Conservation (phyloP, 345 rosid species). For the Carallia brachiata region DNA sequence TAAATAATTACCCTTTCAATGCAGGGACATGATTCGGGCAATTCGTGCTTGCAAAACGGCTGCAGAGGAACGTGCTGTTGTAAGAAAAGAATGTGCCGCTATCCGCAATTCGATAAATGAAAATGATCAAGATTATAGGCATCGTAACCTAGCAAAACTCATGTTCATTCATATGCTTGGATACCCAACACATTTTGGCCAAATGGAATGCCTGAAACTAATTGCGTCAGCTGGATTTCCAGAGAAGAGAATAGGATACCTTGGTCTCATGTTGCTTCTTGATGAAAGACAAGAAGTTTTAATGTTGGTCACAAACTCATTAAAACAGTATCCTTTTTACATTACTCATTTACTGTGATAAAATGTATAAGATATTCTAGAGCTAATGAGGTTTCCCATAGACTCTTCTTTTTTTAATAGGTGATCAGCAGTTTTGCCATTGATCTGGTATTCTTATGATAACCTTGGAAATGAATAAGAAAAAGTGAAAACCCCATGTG, state of each 20-base stretch:
- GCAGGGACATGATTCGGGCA: slow-evolving; percentile 99
- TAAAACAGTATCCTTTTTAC: slow-evolving; percentile 88
- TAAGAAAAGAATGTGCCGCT: slow-evolving; percentile 98
- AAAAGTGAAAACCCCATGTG: not conserved
- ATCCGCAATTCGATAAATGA: slow-evolving; percentile 89
- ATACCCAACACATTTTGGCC: slow-evolving; percentile 99
- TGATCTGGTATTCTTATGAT: not conserved
- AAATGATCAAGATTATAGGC: slow-evolving; percentile 86
- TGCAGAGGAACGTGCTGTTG: slow-evolving; percentile 96
- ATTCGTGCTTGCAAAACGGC: slow-evolving; percentile 99
- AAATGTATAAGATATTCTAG: not conserved
- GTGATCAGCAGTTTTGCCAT: not conserved
- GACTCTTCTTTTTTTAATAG: not conserved
- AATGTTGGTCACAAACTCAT: slow-evolving; percentile 97
- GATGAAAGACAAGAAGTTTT: slow-evolving; percentile 99
- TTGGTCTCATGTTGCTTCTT: slow-evolving; percentile 96
- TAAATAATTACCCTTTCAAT: not conserved
- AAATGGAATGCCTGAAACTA: slow-evolving; percentile 96
- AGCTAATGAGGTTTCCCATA: not conserved
- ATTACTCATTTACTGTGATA: not conserved
- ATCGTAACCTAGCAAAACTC: slow-evolving; percentile 95
- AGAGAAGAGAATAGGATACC: slow-evolving; percentile 98
- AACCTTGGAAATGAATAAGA: not conserved
- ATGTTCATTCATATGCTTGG: slow-evolving; percentile 99
- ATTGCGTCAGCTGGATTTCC: slow-evolving; percentile 98